Evolutionary conservation across 352 stramenopile genomes (phyloP), one percentile per base, ranked within the genome.

Genomic region (Pythium phragmiticola): DNA sequence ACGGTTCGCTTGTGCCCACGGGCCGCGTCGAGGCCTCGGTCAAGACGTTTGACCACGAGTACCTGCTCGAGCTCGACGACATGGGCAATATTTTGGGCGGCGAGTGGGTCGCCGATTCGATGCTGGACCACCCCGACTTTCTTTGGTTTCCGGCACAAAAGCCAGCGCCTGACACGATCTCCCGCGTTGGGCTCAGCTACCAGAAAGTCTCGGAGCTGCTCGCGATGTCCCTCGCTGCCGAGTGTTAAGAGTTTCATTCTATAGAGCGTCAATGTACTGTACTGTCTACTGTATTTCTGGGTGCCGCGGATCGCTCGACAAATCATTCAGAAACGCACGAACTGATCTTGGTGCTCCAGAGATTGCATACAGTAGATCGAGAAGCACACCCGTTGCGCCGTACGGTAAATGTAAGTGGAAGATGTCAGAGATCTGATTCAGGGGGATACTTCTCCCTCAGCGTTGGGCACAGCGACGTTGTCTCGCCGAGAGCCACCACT

Each of bases 1-100:
- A 67, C 43, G 60, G 60, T 16, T 17, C 60, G 17, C 47, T 62
- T 2, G 50, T 67, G 8, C 36, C 50, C 3, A 23, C 60, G 4
- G 60, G 50, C 11, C 51, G 26, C 3, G 50, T 30, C 21, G 60
- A 61, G 23, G 16, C 17, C 19, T 60, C 34, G 14, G 12, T 46
- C 2, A 30, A 54, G 21, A 52, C 51, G 11, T 33, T 19, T 9
- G 42, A 67, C 34, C 34, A 62, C 53, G 48, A 56, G 53, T 67
- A 67, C 45, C 30, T 67, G 42, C 52, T 67, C 17, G 60, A 68
- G 19, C 51, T 68, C 16, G 60, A 68, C 60, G 42, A 43, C 12
- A 16, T 23, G 12, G 60, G 52, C 43, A 54, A 60, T 43, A 68
- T 68, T 28, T 37, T 68, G n/a, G 60, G 60, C 11, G 60, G 60